Conservation (phyloP, 2,329 filamentous ascomycete species). For the Arachnopeziza araneosa region DNA sequence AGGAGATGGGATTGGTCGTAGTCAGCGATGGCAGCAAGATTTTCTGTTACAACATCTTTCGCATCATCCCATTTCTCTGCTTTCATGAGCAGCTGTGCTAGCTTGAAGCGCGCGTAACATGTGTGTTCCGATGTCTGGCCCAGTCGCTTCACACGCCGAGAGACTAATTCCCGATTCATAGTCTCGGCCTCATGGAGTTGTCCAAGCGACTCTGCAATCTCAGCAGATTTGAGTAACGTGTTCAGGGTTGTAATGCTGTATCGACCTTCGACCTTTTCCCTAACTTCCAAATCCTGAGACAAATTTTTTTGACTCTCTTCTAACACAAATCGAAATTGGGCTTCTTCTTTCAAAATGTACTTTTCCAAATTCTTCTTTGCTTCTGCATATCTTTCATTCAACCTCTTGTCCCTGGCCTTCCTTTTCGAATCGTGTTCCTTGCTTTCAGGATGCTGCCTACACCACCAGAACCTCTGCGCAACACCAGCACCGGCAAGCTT, state of each 20-base stretch:
- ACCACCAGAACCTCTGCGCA: conserved; percentile 2
- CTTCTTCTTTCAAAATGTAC: background rate
- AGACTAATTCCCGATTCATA: conserved; percentile 1
- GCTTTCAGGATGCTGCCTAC: conserved; percentile 4
- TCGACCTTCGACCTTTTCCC: background rate
- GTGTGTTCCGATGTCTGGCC: background rate
- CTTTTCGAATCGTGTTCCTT: background rate
- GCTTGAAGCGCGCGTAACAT: background rate
- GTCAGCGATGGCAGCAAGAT: background rate
- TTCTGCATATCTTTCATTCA: conserved; percentile 1
- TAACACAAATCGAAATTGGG: background rate
- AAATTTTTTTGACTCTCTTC: background rate
- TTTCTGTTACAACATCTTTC: background rate
- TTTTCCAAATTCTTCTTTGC: background rate
- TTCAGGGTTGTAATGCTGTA: conserved; percentile 5
- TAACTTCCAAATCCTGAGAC: background rate
- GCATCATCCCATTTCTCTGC: background rate
- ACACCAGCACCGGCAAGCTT: background rate
- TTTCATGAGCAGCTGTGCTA: background rate
- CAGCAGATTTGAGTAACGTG: background rate
- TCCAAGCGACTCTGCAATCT: background rate
- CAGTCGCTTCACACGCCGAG: background rate
- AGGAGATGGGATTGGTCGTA: background rate
- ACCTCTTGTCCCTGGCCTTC: background rate
- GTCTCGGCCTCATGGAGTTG: background rate